Evolutionary conservation across 805 yeast species (phyloP), one percentile per base, ranked within the genome.

Genomic region (Ogataea polymorpha): DNA sequence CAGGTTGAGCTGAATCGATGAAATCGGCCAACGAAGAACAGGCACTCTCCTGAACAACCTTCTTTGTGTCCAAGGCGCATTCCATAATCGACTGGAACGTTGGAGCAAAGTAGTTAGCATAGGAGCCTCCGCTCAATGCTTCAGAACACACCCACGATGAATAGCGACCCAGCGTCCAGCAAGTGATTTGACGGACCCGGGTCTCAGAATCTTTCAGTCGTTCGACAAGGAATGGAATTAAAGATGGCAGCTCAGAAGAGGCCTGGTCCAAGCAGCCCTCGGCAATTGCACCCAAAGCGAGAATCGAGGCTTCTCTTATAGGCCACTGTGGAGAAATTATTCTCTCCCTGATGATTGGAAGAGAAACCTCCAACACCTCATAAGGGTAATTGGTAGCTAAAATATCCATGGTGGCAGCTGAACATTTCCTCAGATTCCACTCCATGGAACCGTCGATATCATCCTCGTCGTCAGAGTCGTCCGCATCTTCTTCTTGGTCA

Each of bases 31-130:
- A 74, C 9, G 96, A 86, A 26, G 89, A 78, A 52, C 96, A 87
- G 1, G 96, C 96, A 42, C 96, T 84, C 55, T 89, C 91, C 65
- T 93, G 99, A n/a, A 91, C 99, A 42, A 84, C 85, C 59, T 90
- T 89, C 67, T 87, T 88, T 37, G 70, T 72, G 61, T 93, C 98
- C 51, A 88, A 67, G 17, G 86, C 79, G 63, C 93, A 84, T 36
- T 61, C 67, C 58, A 93, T 74, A 35, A 93, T 74, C 2, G 93
- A 77, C 53, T 84, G 80, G 44, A 93, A 72, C 0, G 93, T 87
- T 5, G 93, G 93, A 42, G 75, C 68, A 58, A 86, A 82, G 54
- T 83, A 84, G 47, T 68, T 74, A 7, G 88, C 73, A 58, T 77
- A 84, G 20, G 74, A 66, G 9, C 86, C 83, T 31, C 79, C 77